phyloP scores from a whole-genome alignment of 139 green algal species.

The Mesostigma viride region DNA sequence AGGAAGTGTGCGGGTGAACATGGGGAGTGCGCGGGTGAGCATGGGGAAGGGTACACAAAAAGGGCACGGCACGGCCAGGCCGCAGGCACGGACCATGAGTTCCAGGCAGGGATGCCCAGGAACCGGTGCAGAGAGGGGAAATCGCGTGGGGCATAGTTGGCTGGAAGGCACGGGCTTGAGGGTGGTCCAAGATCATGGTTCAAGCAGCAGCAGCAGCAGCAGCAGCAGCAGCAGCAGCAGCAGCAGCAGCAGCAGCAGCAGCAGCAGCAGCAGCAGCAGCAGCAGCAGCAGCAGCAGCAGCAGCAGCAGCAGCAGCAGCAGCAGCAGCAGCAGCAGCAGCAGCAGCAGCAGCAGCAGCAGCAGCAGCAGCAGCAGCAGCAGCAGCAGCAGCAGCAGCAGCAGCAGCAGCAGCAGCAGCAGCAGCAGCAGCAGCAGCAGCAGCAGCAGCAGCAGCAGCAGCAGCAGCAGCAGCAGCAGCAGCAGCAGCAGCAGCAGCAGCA shows the following conservation, averaged over 20 bases:
- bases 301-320: constrained; percentile 1
- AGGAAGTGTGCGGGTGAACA: too few species aligned
- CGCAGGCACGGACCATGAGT: too few species aligned
- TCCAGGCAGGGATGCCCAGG: too few species aligned
- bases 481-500: constrained; percentile 1
- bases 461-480: constrained; percentile 1
- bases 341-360: constrained; percentile 1
- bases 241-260: constrained; percentile 1
- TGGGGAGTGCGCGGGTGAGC: too few species aligned
- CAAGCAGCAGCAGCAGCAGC: neutral
- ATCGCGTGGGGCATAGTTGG: too few species aligned
- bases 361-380: constrained; percentile 1
- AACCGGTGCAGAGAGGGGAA: too few species aligned
- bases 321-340: constrained; percentile 1
- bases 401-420: constrained; percentile 1
- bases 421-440: constrained; percentile 1
- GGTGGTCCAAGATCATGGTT: neutral
- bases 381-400: constrained; percentile 1
- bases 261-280: constrained; percentile 1
- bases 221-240: constrained; percentile 1
- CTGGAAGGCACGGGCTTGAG: neutral
- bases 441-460: constrained; percentile 1
- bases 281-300: constrained; percentile 1
- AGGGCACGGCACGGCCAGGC: too few species aligned
- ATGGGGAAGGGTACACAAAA: too few species aligned